A percentile compares a stretch with the other conserved stretches of the same genome.
Conservation (phyloP, 345 rosid species). For the Noccaea caerulescens region DNA sequence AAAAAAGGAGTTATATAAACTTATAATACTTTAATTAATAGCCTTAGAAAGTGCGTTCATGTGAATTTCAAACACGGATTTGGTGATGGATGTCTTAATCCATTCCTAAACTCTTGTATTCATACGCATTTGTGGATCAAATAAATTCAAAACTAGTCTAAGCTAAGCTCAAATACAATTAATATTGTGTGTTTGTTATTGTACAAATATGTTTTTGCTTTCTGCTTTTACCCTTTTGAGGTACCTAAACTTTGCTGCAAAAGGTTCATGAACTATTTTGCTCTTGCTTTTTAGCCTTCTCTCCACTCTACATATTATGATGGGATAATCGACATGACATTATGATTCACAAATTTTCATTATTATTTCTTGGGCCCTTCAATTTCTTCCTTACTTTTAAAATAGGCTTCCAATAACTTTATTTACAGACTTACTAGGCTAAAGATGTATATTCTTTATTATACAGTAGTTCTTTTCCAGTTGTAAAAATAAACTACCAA, state of each 20-base stretch:
- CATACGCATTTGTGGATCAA: slow-evolving; percentile 23
- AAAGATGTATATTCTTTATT: slow-evolving; percentile 19
- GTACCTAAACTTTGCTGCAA: slow-evolving; percentile 46
- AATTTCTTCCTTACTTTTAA: slow-evolving; percentile 34
- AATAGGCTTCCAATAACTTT: slow-evolving; percentile 36
- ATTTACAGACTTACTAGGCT: slow-evolving; percentile 26
- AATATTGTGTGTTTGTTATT: slow-evolving; percentile 6
- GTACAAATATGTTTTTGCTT: slow-evolving; percentile 24
- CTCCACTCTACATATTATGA: slow-evolving; percentile 44
- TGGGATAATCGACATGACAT: slow-evolving; percentile 38
- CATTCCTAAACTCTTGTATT: slow-evolving; percentile 12
- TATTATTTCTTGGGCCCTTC: slow-evolving; percentile 39
- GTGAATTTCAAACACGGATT: not conserved
- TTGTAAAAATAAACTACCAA: slow-evolving; percentile 6
- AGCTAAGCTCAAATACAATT: slow-evolving; percentile 12
- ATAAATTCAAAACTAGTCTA: slow-evolving; percentile 5
- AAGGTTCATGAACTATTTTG: slow-evolving; percentile 41
- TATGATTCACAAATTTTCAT: slow-evolving; percentile 40
- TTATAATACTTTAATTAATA: slow-evolving; percentile 35
- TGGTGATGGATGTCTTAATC: slow-evolving; percentile 35
- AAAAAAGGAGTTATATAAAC: slow-evolving; percentile 2
- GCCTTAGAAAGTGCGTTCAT: not conserved
- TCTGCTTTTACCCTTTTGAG: slow-evolving; percentile 41
- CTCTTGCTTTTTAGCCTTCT: slow-evolving; percentile 37
- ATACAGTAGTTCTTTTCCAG: slow-evolving; percentile 5